Percentiles rank a stretch among this genome's conserved stretches.
Conservation (phyloP, 1,284 basidiomycete species). For the Pseudozyma sp. region DNA sequence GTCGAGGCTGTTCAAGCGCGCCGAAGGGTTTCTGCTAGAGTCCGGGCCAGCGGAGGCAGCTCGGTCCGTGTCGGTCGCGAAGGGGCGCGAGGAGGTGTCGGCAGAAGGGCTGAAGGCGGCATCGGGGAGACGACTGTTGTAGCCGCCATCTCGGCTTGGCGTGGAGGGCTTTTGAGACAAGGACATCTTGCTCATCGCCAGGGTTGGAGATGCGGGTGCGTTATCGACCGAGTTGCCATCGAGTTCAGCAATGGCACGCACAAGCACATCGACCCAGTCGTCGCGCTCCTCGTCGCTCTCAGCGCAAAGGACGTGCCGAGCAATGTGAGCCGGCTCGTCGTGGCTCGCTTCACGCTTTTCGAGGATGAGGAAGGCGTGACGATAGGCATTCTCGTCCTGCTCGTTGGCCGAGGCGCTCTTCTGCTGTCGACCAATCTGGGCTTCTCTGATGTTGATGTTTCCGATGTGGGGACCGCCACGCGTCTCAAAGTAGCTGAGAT, state of each 20-base stretch:
- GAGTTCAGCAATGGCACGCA: conserved; percentile 55
- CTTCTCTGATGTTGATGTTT: conserved; percentile 84
- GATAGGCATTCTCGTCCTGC: conserved; percentile 85
- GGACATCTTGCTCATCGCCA: conserved; percentile 43
- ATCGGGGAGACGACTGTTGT: conserved; percentile 24
- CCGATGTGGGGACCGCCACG: conserved; percentile 85
- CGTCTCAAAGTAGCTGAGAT: conserved; percentile 92
- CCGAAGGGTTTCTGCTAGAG: conserved; percentile 10
- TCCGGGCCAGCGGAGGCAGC: conserved; percentile 18
- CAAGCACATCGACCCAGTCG: conserved; percentile 92
- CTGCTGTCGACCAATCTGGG: conserved; percentile 84
- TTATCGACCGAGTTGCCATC: conserved; percentile 32
- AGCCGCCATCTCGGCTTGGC: conserved; percentile 19
- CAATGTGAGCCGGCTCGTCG: conserved; percentile 72
- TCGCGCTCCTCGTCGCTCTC: conserved; percentile 93
- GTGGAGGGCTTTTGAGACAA: conserved; percentile 21
- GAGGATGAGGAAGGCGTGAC: conserved; percentile 96
- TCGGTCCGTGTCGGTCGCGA: conserved; percentile 15
- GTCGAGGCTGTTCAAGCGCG: conserved; percentile 35
- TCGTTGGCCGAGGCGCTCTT: conserved; percentile 69
- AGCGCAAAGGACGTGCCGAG: conserved; percentile 92
- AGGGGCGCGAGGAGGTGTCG: conserved; percentile 15
- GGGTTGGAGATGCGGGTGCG: conserved; percentile 32
- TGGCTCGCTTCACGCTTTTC: conserved; percentile 76
- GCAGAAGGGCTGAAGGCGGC: conserved; percentile 29